These are phyloP conservation scores for Phytophthora ohioensis DNA, from an alignment of 352 stramenopile species.

Conservation along the genomic window DNA sequence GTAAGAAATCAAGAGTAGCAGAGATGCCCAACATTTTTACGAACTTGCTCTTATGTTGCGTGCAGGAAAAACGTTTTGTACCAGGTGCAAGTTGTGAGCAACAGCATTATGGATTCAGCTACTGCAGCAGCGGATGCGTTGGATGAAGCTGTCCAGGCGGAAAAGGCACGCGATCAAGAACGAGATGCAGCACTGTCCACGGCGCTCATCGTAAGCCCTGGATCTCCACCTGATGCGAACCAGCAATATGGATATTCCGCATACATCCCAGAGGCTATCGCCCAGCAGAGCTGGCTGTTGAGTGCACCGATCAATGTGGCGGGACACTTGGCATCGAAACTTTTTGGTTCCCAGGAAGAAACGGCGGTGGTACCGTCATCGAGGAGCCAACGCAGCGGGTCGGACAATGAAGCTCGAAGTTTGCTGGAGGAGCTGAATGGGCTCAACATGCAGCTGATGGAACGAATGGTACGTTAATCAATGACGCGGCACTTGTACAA, in stretches of 20 bases:
- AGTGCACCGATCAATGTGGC: conserved; percentile 70
- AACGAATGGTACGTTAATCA: conserved; percentile 63
- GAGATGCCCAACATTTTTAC: conserved; percentile 2
- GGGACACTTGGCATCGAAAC: conserved; percentile 62
- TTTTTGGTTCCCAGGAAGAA: conserved; percentile 71
- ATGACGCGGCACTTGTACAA: not conserved
- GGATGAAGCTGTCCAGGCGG: conserved; percentile 68
- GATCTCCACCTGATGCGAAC: conserved; percentile 7
- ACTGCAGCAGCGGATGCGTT: conserved; percentile 73
- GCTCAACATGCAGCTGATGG: conserved; percentile 86
- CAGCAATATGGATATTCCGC: conserved; percentile 42
- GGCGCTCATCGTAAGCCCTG: conserved; percentile 49
- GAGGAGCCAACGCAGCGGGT: conserved; percentile 34
- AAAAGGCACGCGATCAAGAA: conserved; percentile 53
- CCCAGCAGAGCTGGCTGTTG: conserved; percentile 72
- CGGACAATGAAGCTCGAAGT: conserved; percentile 62
- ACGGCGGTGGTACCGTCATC: conserved; percentile 32
- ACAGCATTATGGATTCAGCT: conserved; percentile 78
- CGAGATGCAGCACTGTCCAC: conserved; percentile 44
- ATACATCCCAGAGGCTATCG: conserved; percentile 57
- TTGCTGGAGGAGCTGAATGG: conserved; percentile 85
- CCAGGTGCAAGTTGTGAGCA: conserved; percentile 74
- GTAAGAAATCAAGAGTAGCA: conserved; percentile 27
- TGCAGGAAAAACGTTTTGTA: conserved; percentile 82
- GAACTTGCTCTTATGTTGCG: not conserved